A percentile compares a stretch with the other conserved stretches of the same genome.
These are phyloP conservation scores for Entoloma clypeatum DNA, from an alignment of 1,284 basidiomycete genomes.

Conservation along the genomic window DNA sequence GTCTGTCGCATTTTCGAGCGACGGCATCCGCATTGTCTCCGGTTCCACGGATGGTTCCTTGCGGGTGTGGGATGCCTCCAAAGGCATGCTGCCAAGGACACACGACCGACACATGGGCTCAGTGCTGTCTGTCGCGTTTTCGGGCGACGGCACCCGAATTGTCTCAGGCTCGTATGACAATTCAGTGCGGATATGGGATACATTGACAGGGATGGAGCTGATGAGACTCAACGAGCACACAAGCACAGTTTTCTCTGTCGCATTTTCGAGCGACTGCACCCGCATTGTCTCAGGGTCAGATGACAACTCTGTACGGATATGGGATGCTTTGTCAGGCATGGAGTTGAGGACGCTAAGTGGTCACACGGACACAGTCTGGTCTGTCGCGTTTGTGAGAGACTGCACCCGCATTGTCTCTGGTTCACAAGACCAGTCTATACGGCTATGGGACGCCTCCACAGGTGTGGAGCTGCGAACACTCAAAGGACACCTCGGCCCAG, in stretches of 20 bases:
- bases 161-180: not conserved
- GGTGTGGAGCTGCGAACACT: too few species aligned
- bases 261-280: not conserved
- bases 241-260: not conserved
- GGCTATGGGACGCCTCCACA: constrained; percentile 3
- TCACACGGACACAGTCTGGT: not conserved
- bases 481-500: too few species aligned
- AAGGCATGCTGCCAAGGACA: not conserved
- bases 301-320: not conserved
- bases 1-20: not conserved
- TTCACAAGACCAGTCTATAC: constrained; percentile 1
- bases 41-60: not conserved
- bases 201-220: not conserved
- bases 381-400: not conserved
- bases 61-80: not conserved
- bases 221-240: not conserved
- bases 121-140: not conserved
- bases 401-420: constrained; percentile 3
- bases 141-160: not conserved
- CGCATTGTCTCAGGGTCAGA: not conserved
- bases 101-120: not conserved
- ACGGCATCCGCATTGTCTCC: not conserved
- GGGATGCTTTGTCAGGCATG: not conserved
- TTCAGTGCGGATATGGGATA: not conserved
- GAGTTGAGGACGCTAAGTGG: not conserved